Evolutionary conservation across 768 basidiomycete species (phyloP).

Genomic region (Paxillus ammoniavirescens): DNA sequence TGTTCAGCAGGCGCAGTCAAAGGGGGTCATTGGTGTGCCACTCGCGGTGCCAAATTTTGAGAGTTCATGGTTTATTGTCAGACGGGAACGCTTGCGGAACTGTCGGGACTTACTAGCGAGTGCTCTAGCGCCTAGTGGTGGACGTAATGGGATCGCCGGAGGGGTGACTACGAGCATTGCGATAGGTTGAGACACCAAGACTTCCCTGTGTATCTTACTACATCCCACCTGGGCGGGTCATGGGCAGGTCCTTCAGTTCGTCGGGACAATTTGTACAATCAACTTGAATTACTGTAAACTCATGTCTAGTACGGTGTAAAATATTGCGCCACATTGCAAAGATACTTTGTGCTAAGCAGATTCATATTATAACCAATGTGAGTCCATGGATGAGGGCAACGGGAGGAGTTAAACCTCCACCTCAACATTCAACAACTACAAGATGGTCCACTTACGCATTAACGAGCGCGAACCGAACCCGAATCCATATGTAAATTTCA

Average conservation of each 20-base stretch:
- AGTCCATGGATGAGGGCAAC: too few species aligned
- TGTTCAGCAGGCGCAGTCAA: constrained; percentile 53
- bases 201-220: not conserved
- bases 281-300: too few species aligned
- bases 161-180: constrained; percentile 18
- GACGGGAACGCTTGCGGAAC: constrained; percentile 60
- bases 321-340: not conserved
- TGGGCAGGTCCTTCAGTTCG: too few species aligned
- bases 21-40: constrained; percentile 60
- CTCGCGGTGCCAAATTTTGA: constrained; percentile 73
- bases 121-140: constrained; percentile 37
- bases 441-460: constrained; percentile 68
- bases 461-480: constrained; percentile 72
- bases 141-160: constrained; percentile 22
- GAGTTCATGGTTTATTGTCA: constrained; percentile 78
- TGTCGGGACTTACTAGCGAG: constrained; percentile 59
- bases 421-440: not conserved
- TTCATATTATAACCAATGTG: too few species aligned
- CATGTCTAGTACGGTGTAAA: too few species aligned
- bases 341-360: not conserved
- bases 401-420: too few species aligned
- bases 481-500: constrained; percentile 77
- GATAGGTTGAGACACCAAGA: constrained; percentile 12
- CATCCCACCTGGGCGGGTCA: not conserved
- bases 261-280: too few species aligned